Base-by-base conservation (phyloP, 176 grass and related monocot species). In the Tillandsia fasciculata region DNA sequence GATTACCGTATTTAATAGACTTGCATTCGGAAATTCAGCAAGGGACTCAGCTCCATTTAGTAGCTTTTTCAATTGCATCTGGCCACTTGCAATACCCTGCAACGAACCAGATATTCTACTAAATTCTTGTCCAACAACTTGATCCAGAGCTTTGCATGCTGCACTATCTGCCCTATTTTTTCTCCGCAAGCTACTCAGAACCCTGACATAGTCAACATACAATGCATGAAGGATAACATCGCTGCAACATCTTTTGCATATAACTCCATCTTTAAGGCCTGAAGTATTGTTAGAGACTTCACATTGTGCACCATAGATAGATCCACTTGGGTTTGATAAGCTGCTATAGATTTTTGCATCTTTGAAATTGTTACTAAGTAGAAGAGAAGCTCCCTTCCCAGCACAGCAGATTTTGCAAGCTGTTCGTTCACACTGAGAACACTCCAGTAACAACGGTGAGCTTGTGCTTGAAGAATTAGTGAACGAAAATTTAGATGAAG, bases 21-120 rank as follows among this genome's bases (percentile, higher is more conserved):
- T 89, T 67, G 94, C 87, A 84, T 79, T 80, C 59, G 94, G 94
- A 78, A 93, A 99, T 86, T 99, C 94, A 67, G 94, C 87, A 70
- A 99, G 84, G 48, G 89, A 99, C 68, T 99, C 94, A 70, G 81
- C 84, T 81, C 85, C 84, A 87, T 90, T 86, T 78, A 99, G 72
- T 48, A 93, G 65, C 67, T 77, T 81, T 69, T 83, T 90, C 51
- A 99, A 83, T 74, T 99, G 81, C 63, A 24, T 87, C 66, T 86
- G 84, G 67, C 82, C 82, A 86, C 70, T 72, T 53, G 87, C 84
- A 78, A 86, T 74, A 76, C 68, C 70, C 65, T 77, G 72, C 47
- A 71, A 70, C 28, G 66, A 70, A 84, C 77, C 80, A 64, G 49
- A 67, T 83, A 76, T 49, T 69, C 52, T 72, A 29, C 17, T 75